A percentile compares a stretch with the other conserved stretches of the same genome.
These are phyloP conservation scores for Cytospora schulzeri DNA, from an alignment of 2,329 filamentous ascomycete genomes.

Conservation along the genomic window DNA sequence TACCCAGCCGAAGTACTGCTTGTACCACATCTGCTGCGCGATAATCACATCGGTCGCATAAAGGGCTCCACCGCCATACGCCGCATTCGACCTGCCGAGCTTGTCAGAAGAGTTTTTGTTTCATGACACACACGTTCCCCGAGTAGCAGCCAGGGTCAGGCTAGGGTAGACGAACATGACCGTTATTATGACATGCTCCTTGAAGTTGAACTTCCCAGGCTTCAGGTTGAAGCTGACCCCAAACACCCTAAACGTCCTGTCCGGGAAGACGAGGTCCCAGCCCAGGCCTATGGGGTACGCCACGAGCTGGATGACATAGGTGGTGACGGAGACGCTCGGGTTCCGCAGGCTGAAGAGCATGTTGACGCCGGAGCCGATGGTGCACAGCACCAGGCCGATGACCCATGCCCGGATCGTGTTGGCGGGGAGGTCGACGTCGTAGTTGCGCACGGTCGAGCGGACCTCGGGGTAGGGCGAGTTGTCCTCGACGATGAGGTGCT, in stretches of 20 bases:
- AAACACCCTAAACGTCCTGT: conserved; percentile 52
- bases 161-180: conserved; percentile 52
- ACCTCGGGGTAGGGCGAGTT: conserved; percentile 71
- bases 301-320: conserved; percentile 64
- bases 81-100: conserved; percentile 44
- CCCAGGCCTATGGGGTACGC: conserved; percentile 60
- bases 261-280: conserved; percentile 59
- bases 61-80: conserved; percentile 59
- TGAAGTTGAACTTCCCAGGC: conserved; percentile 62
- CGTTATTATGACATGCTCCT: conserved; percentile 63
- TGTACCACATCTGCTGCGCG: conserved; percentile 59
- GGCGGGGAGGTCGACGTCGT: conserved; percentile 64
- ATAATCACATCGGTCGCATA: conserved; percentile 57
- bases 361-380: conserved; percentile 63
- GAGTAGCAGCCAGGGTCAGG: not conserved
- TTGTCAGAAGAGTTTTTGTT: conserved; percentile 26
- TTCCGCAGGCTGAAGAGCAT: conserved; percentile 63
- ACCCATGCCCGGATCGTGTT: conserved; percentile 67
- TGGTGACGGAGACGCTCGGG: conserved; percentile 60
- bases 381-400: conserved; percentile 63
- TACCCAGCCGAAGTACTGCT: conserved; percentile 48
- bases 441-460: conserved; percentile 65
- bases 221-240: conserved; percentile 59
- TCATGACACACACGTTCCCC: not conserved
- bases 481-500: conserved; percentile 61